These are phyloP conservation scores for Staphylotrichum longicolle DNA, from an alignment of 495 filamentous ascomycete species.

Conservation along the genomic window DNA sequence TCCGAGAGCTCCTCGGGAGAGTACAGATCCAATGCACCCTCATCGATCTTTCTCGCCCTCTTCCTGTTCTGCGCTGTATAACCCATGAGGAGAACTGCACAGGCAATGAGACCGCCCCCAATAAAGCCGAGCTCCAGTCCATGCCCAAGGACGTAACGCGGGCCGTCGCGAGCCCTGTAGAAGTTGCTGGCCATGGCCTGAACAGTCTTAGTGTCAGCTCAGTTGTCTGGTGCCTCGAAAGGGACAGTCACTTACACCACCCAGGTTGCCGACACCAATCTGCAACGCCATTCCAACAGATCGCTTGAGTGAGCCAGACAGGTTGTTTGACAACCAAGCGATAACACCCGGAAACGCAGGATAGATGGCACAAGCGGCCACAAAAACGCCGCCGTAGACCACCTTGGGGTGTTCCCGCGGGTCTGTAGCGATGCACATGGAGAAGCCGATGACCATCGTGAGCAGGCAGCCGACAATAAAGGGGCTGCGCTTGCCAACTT, in stretches of 20 bases:
- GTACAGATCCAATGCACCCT: constrained; percentile 47
- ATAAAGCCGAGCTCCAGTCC: constrained; percentile 67
- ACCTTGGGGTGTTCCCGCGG: constrained; percentile 54
- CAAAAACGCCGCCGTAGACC: constrained; percentile 72
- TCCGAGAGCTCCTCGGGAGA: constrained; percentile 55
- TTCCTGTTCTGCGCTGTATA: constrained; percentile 61
- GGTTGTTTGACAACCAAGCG: constrained; percentile 69
- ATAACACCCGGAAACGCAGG: constrained; percentile 64
- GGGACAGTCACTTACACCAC: constrained; percentile 44
- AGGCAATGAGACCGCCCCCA: constrained; percentile 57
- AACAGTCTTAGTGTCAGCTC: constrained; percentile 24
- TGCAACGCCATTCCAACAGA: constrained; percentile 72
- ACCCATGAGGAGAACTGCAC: constrained; percentile 51
- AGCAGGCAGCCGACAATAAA: constrained; percentile 62
- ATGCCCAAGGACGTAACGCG: constrained; percentile 67
- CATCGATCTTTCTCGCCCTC: constrained; percentile 46
- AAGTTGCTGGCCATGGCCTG: constrained; percentile 72
- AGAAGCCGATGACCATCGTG: constrained; percentile 64
- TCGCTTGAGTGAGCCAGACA: constrained; percentile 68
- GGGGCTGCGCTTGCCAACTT: constrained; percentile 56
- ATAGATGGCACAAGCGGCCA: constrained; percentile 64
- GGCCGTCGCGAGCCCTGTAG: constrained; percentile 63
- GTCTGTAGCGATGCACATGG: constrained; percentile 50
- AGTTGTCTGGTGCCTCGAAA: not conserved
- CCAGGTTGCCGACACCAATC: constrained; percentile 71